These are phyloP conservation scores for Trametes pubescens DNA, from an alignment of 1,284 basidiomycete genomes.

Conservation along the genomic window DNA sequence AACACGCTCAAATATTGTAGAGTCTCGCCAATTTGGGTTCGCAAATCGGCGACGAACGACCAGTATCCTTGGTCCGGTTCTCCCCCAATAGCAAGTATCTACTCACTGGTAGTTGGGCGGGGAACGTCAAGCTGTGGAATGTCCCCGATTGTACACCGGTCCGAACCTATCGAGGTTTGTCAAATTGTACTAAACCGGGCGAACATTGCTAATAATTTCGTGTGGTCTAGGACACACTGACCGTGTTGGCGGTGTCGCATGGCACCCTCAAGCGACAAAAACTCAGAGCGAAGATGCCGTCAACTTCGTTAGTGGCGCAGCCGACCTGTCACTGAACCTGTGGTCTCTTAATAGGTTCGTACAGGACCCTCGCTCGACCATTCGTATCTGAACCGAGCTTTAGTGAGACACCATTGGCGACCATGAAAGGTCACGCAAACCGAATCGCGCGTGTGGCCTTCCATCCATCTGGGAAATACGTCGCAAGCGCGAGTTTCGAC, in stretches of 20 bases:
- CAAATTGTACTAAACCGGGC: neutral
- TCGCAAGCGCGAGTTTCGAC: conserved; percentile 96
- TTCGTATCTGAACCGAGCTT: conserved; percentile 12
- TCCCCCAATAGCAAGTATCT: conserved; percentile 90
- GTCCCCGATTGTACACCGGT: conserved; percentile 88
- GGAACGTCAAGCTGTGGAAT: conserved; percentile 94
- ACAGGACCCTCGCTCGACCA: neutral
- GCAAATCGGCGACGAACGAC: conserved; percentile 96
- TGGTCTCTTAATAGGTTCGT: conserved; percentile 88
- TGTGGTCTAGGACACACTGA: conserved; percentile 78
- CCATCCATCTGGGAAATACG: conserved; percentile 93
- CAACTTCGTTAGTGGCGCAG: conserved; percentile 93
- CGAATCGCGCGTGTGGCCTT: conserved; percentile 95
- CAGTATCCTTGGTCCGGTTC: conserved; percentile 94
- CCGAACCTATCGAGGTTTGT: conserved; percentile 72
- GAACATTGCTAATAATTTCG: neutral
- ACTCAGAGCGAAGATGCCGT: conserved; percentile 72
- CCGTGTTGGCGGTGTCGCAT: conserved; percentile 93
- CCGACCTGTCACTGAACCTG: conserved; percentile 85
- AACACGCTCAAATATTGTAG: conserved; percentile 47
- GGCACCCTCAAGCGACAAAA: conserved; percentile 96
- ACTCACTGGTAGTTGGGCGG: conserved; percentile 96
- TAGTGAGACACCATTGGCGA: conserved; percentile 83
- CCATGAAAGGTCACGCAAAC: conserved; percentile 88
- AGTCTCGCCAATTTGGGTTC: conserved; percentile 93